Evolutionary conservation across 78 protist species (phyloP).

Genomic region (Guillardia theta): DNA sequence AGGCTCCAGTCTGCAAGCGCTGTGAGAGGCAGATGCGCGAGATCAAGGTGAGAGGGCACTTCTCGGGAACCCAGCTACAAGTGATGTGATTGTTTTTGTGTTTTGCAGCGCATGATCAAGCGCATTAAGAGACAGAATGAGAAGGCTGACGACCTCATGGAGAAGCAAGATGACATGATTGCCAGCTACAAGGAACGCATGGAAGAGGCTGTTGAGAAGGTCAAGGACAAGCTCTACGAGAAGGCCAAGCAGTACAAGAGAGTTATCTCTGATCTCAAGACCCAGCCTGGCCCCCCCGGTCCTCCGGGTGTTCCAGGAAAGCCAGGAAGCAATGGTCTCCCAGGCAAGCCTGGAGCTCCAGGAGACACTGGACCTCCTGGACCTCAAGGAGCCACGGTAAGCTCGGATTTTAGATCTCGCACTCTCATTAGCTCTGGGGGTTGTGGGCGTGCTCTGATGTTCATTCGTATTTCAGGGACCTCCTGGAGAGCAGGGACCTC

Average conservation of each 20-base stretch:
- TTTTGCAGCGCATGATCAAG: constrained; percentile 22
- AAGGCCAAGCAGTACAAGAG: background rate
- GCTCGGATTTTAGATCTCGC: too few species aligned
- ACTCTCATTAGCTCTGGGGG: too few species aligned
- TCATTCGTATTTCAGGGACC: background rate
- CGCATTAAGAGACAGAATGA: constrained; percentile 18
- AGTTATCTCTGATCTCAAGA: background rate
- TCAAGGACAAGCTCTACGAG: background rate
- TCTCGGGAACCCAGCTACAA: background rate
- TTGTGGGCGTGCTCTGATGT: background rate
- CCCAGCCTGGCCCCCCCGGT: constrained; percentile 25
- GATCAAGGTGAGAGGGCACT: constrained; percentile 4
- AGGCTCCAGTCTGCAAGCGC: constrained; percentile 35
- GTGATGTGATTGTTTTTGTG: background rate
- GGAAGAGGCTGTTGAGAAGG: constrained; percentile 33
- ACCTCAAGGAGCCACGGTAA: background rate
- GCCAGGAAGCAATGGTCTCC: constrained; percentile 22
- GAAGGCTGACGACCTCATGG: background rate
- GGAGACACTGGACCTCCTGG: constrained; percentile 1
- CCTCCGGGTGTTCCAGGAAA: constrained; percentile 15
- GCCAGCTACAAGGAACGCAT: constrained; percentile 30
- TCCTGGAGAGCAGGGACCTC: background rate
- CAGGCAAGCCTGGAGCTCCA: constrained; percentile 34
- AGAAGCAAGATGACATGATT: constrained; percentile 29
- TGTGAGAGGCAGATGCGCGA: constrained; percentile 22